Evolutionary conservation across 371 early-diverging fungal species (phyloP).

Genomic region (Lichtheimia ramosa): DNA sequence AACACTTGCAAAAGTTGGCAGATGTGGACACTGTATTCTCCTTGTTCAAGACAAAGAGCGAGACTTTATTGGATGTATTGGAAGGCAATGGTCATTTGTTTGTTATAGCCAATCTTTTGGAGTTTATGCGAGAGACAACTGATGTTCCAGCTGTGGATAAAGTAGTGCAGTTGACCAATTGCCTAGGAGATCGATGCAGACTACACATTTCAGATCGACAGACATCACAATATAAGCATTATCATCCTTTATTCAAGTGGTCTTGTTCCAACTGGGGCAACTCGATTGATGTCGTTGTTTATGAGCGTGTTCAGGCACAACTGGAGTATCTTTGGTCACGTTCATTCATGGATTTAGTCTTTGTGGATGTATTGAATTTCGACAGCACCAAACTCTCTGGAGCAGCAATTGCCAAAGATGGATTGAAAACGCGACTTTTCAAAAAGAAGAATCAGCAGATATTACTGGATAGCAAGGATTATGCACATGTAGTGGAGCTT

Average conservation of each 20-base stretch:
- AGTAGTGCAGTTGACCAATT: constrained; percentile 28
- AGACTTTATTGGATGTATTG: constrained; percentile 6
- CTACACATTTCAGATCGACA: constrained; percentile 50
- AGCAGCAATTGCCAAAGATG: constrained; percentile 9
- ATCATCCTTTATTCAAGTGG: constrained; percentile 74
- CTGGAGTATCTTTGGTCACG: constrained; percentile 63
- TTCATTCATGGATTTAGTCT: constrained; percentile 47
- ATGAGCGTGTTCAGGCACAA: constrained; percentile 38
- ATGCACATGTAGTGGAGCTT: constrained; percentile 17
- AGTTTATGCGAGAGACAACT: constrained; percentile 25
- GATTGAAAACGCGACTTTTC: constrained; percentile 2
- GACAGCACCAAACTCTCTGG: neutral
- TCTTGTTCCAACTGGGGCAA: constrained; percentile 42
- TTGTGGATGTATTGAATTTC: constrained; percentile 38
- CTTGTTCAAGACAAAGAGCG: constrained; percentile 3
- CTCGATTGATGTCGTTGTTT: constrained; percentile 37
- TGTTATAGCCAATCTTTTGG: constrained; percentile 56
- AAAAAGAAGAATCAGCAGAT: constrained; percentile 7
- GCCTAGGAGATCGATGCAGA: constrained; percentile 37
- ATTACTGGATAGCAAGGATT: constrained; percentile 3
- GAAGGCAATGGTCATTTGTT: constrained; percentile 57
- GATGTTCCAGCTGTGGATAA: neutral
- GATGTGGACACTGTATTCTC: constrained; percentile 5
- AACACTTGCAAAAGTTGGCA: constrained; percentile 18
- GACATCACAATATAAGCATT: constrained; percentile 38